Evolutionary conservation across 2,329 filamentous ascomycete genomes (phyloP).

Genomic region (Penicillium decumbens): DNA sequence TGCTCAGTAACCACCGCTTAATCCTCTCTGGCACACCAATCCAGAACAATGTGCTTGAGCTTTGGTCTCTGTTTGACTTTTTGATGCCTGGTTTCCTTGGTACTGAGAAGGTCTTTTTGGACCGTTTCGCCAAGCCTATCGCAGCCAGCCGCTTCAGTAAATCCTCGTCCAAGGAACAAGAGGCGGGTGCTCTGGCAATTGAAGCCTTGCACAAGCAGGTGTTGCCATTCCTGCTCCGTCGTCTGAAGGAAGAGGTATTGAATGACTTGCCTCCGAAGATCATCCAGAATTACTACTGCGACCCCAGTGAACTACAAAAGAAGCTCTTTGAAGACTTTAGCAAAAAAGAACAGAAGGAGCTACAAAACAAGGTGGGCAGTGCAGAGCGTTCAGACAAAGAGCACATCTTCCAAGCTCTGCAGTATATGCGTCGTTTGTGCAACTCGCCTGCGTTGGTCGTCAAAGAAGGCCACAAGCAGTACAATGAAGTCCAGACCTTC

Average conservation of each 20-base stretch:
- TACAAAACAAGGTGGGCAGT: constrained; percentile 75
- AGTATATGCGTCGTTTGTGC: constrained; percentile 99
- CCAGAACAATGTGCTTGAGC: constrained; percentile 92
- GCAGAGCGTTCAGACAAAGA: constrained; percentile 92
- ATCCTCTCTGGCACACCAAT: constrained; percentile 97
- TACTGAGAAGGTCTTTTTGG: constrained; percentile 92
- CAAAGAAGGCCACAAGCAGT: constrained; percentile 87
- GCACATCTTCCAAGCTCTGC: constrained; percentile 97
- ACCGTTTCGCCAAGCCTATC: constrained; percentile 91
- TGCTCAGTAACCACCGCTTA: constrained; percentile 86
- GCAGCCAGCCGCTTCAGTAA: constrained; percentile 93
- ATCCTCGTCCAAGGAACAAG: constrained; percentile 96
- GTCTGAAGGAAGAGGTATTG: constrained; percentile 94
- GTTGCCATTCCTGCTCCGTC: constrained; percentile 87
- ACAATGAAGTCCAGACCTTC: constrained; percentile 78
- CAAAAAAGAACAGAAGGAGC: constrained; percentile 84
- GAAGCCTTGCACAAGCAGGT: constrained; percentile 99
- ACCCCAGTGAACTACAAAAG: constrained; percentile 88
- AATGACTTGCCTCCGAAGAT: constrained; percentile 98
- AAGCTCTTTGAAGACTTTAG: constrained; percentile 96
- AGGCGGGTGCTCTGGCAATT: constrained; percentile 90
- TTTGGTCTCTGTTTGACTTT: constrained; percentile 98
- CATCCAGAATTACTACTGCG: constrained; percentile 98
- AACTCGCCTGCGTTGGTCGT: constrained; percentile 95
- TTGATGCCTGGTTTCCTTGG: constrained; percentile 98